Evolutionary conservation across 768 basidiomycete genomes (phyloP).

Genomic region (Auriscalpium orientale): DNA sequence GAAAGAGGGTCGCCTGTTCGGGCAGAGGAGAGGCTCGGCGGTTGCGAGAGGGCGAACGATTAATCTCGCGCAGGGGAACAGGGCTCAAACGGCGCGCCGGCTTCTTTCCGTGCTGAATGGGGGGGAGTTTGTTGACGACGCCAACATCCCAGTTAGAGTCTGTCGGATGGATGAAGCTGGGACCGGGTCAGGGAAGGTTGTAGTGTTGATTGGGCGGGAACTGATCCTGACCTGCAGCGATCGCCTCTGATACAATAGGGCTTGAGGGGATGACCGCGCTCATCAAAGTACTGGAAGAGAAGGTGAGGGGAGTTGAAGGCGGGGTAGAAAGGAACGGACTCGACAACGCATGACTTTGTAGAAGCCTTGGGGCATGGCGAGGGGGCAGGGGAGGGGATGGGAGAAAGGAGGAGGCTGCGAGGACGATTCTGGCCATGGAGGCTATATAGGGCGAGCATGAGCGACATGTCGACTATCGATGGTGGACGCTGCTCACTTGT

Average conservation of each 20-base stretch:
- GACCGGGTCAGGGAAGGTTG: neutral
- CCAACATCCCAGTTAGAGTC: neutral
- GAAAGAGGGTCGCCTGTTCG: neutral
- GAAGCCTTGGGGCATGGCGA: neutral
- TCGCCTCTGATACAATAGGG: neutral
- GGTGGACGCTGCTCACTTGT: too few species aligned
- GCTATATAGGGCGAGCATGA: neutral
- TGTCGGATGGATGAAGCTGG: slow-evolving; percentile 1
- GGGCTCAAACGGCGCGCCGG: neutral
- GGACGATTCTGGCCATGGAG: neutral
- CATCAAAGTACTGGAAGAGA: slow-evolving; percentile 2
- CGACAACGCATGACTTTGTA: neutral
- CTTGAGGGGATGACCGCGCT: neutral
- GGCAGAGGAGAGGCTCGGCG: neutral
- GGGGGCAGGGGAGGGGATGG: neutral
- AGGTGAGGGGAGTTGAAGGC: neutral
- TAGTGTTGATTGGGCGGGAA: too few species aligned
- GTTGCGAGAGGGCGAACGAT: neutral
- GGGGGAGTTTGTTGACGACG: neutral
- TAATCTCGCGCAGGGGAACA: neutral
- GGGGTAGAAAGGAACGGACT: neutral
- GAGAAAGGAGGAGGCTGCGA: neutral
- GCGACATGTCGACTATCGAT: too few species aligned
- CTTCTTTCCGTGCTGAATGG: neutral
- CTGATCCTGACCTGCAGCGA: neutral